phyloP scores from a whole-genome alignment of 192 early-diverging fungal species.

The Backusella circina region DNA sequence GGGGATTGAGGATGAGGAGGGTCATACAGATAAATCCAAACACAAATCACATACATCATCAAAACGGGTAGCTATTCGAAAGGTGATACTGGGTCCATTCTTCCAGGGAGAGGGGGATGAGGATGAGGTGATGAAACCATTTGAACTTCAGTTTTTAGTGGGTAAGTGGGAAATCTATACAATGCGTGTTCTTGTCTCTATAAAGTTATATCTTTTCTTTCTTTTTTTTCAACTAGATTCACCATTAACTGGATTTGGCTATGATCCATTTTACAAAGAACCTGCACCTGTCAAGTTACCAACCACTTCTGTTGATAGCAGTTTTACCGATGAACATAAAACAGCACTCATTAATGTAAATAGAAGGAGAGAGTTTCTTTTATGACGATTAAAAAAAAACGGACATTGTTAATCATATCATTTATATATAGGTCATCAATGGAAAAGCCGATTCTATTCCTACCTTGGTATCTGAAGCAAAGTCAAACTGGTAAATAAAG shows the following conservation, averaged over 20 bases:
- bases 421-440: conserved; percentile 12
- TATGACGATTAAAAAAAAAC: too few relatives aligned
- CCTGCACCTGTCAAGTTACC: neutral
- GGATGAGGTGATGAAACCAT: conserved; percentile 12
- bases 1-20: conserved; percentile 27
- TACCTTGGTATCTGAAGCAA: conserved; percentile 24
- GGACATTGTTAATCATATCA: too few relatives aligned
- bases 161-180: neutral
- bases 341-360: conserved; percentile 19
- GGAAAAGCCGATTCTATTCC: conserved; percentile 22
- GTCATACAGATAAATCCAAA: conserved; percentile 1
- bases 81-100: conserved; percentile 15
- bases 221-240: neutral
- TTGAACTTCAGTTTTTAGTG: conserved; percentile 1
- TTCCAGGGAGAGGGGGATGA: conserved; percentile 10
- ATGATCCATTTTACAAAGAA: conserved; percentile 17
- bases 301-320: neutral
- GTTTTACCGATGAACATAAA: conserved; percentile 21
- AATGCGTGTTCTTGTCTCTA: neutral
- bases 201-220: neutral
- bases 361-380: too few relatives aligned
- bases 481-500: conserved; percentile 17
- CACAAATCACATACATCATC: neutral
- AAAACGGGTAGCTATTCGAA: neutral
- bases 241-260: neutral